Conservation (phyloP, 495 filamentous ascomycete genomes). For the Penicillium turbatum region DNA sequence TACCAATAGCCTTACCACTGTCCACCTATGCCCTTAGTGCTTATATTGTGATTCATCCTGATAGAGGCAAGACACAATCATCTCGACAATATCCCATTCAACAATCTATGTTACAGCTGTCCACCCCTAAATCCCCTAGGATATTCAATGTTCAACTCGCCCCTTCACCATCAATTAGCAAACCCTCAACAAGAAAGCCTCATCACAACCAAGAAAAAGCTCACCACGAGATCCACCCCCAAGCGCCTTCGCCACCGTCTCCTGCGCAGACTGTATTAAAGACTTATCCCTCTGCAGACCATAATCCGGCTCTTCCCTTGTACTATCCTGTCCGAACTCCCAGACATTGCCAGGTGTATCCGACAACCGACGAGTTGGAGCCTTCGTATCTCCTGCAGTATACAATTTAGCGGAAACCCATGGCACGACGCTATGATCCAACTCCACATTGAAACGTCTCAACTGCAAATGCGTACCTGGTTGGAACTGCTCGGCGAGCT, state of each 20-base stretch:
- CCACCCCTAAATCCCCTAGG: neutral
- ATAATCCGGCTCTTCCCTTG: slow-evolving; percentile 2
- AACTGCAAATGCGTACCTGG: slow-evolving; percentile 24
- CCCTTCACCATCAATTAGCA: neutral
- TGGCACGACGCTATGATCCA: no score
- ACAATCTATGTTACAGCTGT: neutral
- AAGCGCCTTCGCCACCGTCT: slow-evolving; percentile 27
- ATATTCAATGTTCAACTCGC: neutral
- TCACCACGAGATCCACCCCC: slow-evolving; percentile 26
- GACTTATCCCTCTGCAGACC: slow-evolving; percentile 8
- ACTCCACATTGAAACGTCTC: no score
- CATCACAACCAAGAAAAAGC: neutral
- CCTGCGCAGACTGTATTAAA: slow-evolving; percentile 19
- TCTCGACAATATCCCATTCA: neutral
- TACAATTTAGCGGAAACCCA: no score
- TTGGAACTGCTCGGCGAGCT: slow-evolving; percentile 20
- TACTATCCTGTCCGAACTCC: slow-evolving; percentile 1
- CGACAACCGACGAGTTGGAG: slow-evolving; percentile 26
- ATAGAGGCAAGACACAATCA: no score
- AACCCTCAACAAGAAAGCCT: neutral
- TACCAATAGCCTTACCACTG: no score
- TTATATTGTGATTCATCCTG: no score
- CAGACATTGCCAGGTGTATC: slow-evolving; percentile 18
- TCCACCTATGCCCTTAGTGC: no score
- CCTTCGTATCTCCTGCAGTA: slow-evolving; percentile 23